A percentile compares a stretch with the other conserved stretches of the same genome.
These are phyloP conservation scores for Entophlyctis helioformis DNA, from an alignment of 192 early-diverging fungal genomes.

Conservation along the genomic window DNA sequence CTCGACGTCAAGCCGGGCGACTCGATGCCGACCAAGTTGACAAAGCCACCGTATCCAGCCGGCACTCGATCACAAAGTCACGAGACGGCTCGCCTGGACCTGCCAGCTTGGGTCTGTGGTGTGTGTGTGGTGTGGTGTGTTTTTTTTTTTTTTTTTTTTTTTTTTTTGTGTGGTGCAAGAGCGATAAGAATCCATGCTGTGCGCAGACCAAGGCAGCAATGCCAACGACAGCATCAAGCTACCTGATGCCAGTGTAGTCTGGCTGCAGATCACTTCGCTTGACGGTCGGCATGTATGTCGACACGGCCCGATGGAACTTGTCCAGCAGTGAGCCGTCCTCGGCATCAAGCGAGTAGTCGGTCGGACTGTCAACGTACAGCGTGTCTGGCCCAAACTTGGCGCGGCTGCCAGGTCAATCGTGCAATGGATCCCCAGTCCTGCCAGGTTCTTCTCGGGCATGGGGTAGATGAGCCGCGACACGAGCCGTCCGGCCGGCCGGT, in stretches of 20 bases:
- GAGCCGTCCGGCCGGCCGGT: constrained; percentile 8
- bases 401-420: constrained; percentile 65
- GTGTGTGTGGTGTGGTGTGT: no score
- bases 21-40: constrained; percentile 74
- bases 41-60: constrained; percentile 45
- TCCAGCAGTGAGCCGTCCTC: constrained; percentile 24
- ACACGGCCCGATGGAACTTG: constrained; percentile 39
- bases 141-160: no score
- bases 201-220: no score
- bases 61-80: constrained; percentile 75
- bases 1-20: constrained; percentile 76
- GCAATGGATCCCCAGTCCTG: constrained; percentile 63
- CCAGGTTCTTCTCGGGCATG: constrained; percentile 58
- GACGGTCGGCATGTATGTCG: constrained; percentile 49
- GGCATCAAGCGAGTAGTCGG: constrained; percentile 42
- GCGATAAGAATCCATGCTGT: no score
- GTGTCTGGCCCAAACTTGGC: constrained; percentile 76
- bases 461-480: constrained; percentile 68
- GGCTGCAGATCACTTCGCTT: constrained; percentile 41
- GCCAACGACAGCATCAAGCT: no score
- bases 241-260: constrained; percentile 71
- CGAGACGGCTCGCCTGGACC: constrained; percentile 54
- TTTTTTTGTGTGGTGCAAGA: no score
- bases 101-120: constrained; percentile 74
- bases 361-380: constrained; percentile 36